Percentiles rank a stretch among this genome's conserved stretches.
Evolutionary conservation across 192 early-diverging fungal genomes (phyloP).

Genomic region (Mortierella alpina): DNA sequence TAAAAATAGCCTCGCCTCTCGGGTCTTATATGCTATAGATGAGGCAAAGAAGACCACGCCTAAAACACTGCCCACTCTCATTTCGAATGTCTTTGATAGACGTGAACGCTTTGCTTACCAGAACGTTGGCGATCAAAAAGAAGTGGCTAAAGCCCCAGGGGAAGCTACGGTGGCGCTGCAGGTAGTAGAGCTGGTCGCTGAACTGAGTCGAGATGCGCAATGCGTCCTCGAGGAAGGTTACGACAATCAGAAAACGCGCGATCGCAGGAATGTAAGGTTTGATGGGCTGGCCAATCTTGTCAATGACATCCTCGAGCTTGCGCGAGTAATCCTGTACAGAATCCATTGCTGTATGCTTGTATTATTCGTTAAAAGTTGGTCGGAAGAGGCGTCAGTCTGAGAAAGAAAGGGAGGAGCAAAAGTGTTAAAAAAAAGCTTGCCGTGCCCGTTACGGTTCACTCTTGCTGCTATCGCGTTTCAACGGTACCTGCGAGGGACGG

Average conservation of each 20-base stretch:
- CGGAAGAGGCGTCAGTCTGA: background rate
- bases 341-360: constrained; percentile 43
- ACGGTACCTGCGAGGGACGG: background rate
- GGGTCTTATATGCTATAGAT: background rate
- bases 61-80: background rate
- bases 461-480: background rate
- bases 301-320: constrained; percentile 82
- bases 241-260: constrained; percentile 94
- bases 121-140: constrained; percentile 86
- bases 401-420: background rate
- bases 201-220: constrained; percentile 91
- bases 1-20: background rate
- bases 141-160: constrained; percentile 84
- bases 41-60: background rate
- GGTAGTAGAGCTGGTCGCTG: constrained; percentile 87
- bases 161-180: constrained; percentile 85
- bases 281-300: constrained; percentile 78
- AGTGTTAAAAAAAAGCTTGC: background rate
- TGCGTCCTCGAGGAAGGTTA: constrained; percentile 95
- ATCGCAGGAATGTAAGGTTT: constrained; percentile 94
- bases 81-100: too few relatives aligned
- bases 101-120: constrained; percentile 55
- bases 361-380: background rate
- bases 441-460: background rate
- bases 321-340: constrained; percentile 60